phyloP scores from a whole-genome alignment of 257 asterid genomes.

The Solanum medicagineum region DNA sequence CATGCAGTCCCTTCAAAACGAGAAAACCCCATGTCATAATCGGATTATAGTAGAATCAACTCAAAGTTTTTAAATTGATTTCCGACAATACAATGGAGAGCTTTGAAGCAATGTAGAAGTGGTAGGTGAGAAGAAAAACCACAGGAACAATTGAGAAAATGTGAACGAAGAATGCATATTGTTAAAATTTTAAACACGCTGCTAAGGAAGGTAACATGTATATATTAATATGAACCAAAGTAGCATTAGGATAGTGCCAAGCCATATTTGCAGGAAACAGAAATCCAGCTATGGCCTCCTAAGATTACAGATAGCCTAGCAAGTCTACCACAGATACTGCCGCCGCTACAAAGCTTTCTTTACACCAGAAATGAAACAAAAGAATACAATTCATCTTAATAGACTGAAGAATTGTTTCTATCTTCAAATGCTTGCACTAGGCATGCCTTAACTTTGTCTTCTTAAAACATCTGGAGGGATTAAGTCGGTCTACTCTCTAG shows the following conservation, averaged over 20 bases:
- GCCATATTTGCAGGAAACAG: background rate
- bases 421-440: background rate
- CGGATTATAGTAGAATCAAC: background rate
- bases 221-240: background rate
- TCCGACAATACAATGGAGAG: background rate
- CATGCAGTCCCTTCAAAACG: conserved; percentile 79
- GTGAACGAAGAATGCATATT: background rate
- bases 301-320: background rate
- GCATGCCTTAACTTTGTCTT: background rate
- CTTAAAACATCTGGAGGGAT: background rate
- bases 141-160: background rate
- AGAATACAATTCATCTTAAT: background rate
- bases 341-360: background rate
- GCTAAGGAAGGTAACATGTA: background rate
- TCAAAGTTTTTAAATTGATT: background rate
- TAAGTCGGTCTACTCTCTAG: background rate
- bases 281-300: background rate
- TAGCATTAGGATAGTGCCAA: background rate
- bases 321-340: background rate
- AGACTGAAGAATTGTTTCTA: background rate
- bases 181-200: background rate
- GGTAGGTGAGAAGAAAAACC: background rate
- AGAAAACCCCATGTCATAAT: background rate
- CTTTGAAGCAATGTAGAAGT: background rate
- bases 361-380: background rate